A percentile compares a stretch with the other conserved stretches of the same genome.
These are phyloP conservation scores for Rosa persica DNA, from an alignment of 306 rosid genomes.

Conservation along the genomic window DNA sequence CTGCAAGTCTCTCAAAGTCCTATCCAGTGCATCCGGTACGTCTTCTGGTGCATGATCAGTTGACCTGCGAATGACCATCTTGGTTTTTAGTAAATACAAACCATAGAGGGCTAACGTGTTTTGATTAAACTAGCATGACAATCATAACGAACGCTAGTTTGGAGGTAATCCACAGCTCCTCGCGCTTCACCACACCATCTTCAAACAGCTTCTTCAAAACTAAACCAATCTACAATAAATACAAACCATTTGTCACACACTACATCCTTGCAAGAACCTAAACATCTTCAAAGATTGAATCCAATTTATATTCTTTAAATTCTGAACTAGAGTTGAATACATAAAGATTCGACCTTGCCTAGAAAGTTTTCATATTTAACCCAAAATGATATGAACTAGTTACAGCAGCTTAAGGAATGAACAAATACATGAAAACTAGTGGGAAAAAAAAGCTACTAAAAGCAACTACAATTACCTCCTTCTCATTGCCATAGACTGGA, in stretches of 20 bases:
- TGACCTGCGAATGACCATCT: slow-evolving; percentile 37
- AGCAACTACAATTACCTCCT: slow-evolving; percentile 47
- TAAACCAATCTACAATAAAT: slow-evolving; percentile 62
- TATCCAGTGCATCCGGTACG: slow-evolving; percentile 47
- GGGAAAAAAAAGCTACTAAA: not conserved
- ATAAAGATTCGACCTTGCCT: too few relatives aligned
- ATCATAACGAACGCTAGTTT: slow-evolving; percentile 25
- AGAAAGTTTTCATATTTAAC: too few relatives aligned
- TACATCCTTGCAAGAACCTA: not conserved
- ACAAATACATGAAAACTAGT: too few relatives aligned
- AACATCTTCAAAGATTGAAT: not conserved
- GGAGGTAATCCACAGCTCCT: slow-evolving; percentile 89
- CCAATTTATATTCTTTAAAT: too few relatives aligned
- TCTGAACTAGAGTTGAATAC: too few relatives aligned
- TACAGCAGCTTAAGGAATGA: too few relatives aligned
- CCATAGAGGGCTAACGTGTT: not conserved
- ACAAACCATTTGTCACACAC: not conserved
- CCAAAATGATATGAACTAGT: not conserved
- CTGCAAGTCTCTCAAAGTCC: slow-evolving; percentile 48
- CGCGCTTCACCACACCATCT: slow-evolving; percentile 74
- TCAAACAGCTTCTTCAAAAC: slow-evolving; percentile 65
- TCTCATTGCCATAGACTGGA: slow-evolving; percentile 64
- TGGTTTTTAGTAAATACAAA: not conserved
- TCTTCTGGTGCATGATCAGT: slow-evolving; percentile 54
- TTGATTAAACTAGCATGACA: not conserved